Evolutionary conservation across 2,329 filamentous ascomycete genomes (phyloP), one percentile per base, ranked within the genome.

Genomic region (Chrysoporthe austroafricana): DNA sequence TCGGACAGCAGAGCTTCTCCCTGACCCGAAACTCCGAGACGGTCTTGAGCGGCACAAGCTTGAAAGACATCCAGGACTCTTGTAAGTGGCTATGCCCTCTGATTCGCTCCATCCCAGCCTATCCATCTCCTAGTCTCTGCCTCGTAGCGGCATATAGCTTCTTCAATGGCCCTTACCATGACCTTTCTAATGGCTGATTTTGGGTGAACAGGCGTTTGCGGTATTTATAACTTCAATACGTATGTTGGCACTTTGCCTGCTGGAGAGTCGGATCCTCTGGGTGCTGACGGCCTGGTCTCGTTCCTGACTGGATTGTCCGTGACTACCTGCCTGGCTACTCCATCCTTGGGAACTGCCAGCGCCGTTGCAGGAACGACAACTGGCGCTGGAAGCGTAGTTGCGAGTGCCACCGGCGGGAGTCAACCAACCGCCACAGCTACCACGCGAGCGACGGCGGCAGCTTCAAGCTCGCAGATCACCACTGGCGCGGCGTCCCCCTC

Each of bases 211-310:
- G 63, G 63, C 32, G 74, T 81, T 18, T 86, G 83, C 66, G 83
- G 85, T 9, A 77, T 86, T 63, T 86, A 86, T 77, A 87, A 87
- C 75, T 87, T 83, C 77, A 87, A 87, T 66, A 80, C 84, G 14
- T 87, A 84, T 69, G 83, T 85, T 0, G 85, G 85, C n/a, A 83
- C 79, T 2, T 75, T 86, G 4, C 84, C 84, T 5, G 75, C 75
- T 0, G 74, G 77, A 16, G 52, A 71, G 8, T 71, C 73, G 11
- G 80, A 82, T 63, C 71, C 75, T 63, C 77, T 83, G 4, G 74
- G 74, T 60, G 72, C 77, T 4, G 77, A 72, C 46, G 81, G 79
- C 7, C 73, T 76, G 26, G 70, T 71, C 4, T 73, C 69, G 0
- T 73, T 78, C n/a, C 71, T 70, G 34, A 70, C 62, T 14, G 76